Evolutionary conservation across 2,329 filamentous ascomycete genomes (phyloP), one percentile per base, ranked within the genome.

Genomic region (Trichoderma afroharzianum): DNA sequence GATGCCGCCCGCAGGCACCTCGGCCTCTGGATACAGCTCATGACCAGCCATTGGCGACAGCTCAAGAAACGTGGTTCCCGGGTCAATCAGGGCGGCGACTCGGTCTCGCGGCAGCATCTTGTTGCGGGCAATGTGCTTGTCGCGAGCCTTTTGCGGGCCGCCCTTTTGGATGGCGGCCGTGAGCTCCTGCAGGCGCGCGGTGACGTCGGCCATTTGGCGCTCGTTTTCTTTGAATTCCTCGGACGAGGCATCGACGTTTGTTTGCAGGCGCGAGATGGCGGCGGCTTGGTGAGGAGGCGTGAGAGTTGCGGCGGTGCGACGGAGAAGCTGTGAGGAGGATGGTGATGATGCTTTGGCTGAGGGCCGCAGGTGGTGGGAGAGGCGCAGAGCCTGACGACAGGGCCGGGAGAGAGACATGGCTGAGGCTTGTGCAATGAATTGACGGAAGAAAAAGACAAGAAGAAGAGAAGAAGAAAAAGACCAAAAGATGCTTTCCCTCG

Each of bases 61-160:
- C 83, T 99, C 95, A 73, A 99, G 82, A 79, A 99, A 98, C 0
- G 92, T 92, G 2, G 93, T 95, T 5, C 95, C 95, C 0, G 93
- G 92, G 79, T 99, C 95, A 74, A 98, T 88, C 74, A 99, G 84
- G 5, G 94, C 92, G 0, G 94, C 92, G 68, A 99, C 89, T 39
- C 95, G 91, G 81, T 98, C 95, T 74, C 96, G 86, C 3, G 95
- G 94, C 71, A 99, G 87, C 94, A 98, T 97, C 87, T 98, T 98
- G 74, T 93, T 93, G 76, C 95, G 87, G 39, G 91, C 89, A 26
- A 97, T 82, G 79, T 98, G 95, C 84, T 98, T 98, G 74, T 95
- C 90, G 72, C 92, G 87, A 4, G 95, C 93, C 81, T 96, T 96
- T 71, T 91, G 87, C 1, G 93, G 84, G 0, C 96, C 96, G 68